phyloP scores from a whole-genome alignment of 2,329 filamentous ascomycete species.

The Pseudopithomyces chartarum region DNA sequence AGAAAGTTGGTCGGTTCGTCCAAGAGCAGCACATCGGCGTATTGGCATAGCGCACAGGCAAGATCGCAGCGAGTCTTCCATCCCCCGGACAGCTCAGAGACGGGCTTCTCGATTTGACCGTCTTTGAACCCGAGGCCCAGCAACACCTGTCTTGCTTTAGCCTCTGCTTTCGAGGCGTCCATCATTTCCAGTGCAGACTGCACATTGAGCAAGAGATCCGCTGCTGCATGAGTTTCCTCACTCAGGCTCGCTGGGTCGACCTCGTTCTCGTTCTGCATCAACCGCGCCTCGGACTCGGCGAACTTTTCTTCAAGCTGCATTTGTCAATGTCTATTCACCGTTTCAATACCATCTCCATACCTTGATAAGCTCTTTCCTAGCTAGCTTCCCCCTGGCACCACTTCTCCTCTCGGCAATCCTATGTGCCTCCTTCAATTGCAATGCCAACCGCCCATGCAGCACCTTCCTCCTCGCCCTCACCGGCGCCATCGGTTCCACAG shows the following conservation, averaged over 20 bases:
- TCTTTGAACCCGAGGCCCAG: constrained; percentile 74
- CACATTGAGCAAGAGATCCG: constrained; percentile 71
- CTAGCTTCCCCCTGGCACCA: constrained; percentile 74
- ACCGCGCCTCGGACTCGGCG: constrained; percentile 57
- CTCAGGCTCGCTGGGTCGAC: constrained; percentile 64
- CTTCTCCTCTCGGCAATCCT: constrained; percentile 76
- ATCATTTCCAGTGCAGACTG: constrained; percentile 68
- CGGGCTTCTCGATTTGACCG: constrained; percentile 61
- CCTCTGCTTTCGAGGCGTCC: constrained; percentile 67
- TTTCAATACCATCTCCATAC: background rate
- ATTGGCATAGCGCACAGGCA: constrained; percentile 67
- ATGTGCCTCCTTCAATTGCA: constrained; percentile 69
- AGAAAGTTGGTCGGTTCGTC: constrained; percentile 90
- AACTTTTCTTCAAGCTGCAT: constrained; percentile 66
- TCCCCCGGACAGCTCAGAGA: constrained; percentile 72
- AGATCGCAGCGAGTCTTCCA: constrained; percentile 52
- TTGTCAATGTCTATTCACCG: background rate
- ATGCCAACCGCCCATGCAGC: constrained; percentile 65
- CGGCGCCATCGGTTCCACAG: constrained; percentile 60
- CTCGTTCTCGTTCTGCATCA: constrained; percentile 59
- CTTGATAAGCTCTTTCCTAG: constrained; percentile 73
- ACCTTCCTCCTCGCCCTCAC: constrained; percentile 66
- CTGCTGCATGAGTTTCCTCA: constrained; percentile 70
- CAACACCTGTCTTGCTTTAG: constrained; percentile 65
- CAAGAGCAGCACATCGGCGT: constrained; percentile 77